Percentiles rank a stretch among this genome's conserved stretches.
Conservation (phyloP, 306 rosid species). For the Luffa acutangula region DNA sequence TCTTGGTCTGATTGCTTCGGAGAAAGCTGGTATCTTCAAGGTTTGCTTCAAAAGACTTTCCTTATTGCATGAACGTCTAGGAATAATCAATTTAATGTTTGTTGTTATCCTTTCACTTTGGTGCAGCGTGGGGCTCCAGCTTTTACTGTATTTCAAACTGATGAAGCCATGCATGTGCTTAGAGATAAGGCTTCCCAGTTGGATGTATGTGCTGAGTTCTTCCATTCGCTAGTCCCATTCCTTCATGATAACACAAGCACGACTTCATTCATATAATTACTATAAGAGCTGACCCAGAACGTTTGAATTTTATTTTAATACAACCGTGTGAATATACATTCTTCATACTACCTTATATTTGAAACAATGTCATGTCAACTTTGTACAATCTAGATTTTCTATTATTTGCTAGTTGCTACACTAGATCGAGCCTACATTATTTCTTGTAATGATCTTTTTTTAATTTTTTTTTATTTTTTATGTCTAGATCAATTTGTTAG, state of each 20-base stretch:
- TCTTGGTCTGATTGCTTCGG: conserved; percentile 83
- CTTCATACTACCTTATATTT: not conserved
- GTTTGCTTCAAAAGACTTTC: conserved; percentile 28
- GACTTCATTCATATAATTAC: not conserved
- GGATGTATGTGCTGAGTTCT: conserved; percentile 42
- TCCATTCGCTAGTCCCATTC: conserved; percentile 11
- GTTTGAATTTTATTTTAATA: not conserved
- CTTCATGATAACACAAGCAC: not conserved
- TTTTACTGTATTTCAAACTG: conserved; percentile 80
- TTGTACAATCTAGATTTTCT: not conserved
- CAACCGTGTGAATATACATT: not conserved
- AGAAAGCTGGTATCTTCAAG: conserved; percentile 98
- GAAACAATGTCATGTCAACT: not conserved
- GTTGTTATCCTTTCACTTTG: conserved; percentile 8
- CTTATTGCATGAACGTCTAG: not conserved
- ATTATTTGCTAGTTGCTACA: not conserved
- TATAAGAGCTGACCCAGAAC: not conserved
- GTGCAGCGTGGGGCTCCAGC: conserved; percentile 64
- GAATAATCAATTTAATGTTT: conserved; percentile 1
- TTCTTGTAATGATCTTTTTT: not conserved
- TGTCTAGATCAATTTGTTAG: not conserved
- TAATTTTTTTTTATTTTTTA: not conserved
- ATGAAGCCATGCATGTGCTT: conserved; percentile 79
- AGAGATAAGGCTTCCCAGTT: conserved; percentile 64
- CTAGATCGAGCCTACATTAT: not conserved